These are phyloP conservation scores for Stemphylium lycopersici DNA, from an alignment of 2,329 filamentous ascomycete genomes.

Conservation along the genomic window DNA sequence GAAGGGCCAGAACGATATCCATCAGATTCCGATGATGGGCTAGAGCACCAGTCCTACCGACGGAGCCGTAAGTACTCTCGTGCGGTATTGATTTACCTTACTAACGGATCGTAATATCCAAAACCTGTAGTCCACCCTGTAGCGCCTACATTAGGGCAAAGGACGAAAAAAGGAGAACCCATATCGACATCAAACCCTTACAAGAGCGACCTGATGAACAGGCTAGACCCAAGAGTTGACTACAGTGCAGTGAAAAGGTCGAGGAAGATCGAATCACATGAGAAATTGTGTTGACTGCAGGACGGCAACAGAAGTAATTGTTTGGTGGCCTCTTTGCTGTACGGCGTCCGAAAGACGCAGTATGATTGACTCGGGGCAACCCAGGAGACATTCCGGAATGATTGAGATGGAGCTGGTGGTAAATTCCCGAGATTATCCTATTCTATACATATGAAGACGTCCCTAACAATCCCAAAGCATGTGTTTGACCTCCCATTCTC, in stretches of 20 bases:
- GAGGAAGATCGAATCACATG: neutral
- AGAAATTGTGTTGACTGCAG: neutral
- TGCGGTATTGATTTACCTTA: neutral
- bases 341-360: neutral
- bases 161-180: neutral
- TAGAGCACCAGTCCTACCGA: constrained; percentile 2
- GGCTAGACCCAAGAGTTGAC: constrained; percentile 27
- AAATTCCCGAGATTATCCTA: too few relatives aligned
- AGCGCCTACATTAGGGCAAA: neutral
- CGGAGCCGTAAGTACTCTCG: constrained; percentile 6
- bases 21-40: constrained; percentile 5
- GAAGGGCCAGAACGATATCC: neutral
- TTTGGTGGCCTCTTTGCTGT: too few relatives aligned
- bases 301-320: too few relatives aligned
- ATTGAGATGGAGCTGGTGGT: too few relatives aligned
- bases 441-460: too few relatives aligned
- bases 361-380: too few relatives aligned
- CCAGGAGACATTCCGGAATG: too few relatives aligned
- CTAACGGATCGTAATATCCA: constrained; percentile 13
- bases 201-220: constrained; percentile 18
- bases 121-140: constrained; percentile 5
- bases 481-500: too few relatives aligned
- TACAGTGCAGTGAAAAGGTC: constrained; percentile 6
- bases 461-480: too few relatives aligned
- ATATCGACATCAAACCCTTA: constrained; percentile 14